phyloP scores from a whole-genome alignment of 1,284 basidiomycete species.

The Thelephora terrestris region DNA sequence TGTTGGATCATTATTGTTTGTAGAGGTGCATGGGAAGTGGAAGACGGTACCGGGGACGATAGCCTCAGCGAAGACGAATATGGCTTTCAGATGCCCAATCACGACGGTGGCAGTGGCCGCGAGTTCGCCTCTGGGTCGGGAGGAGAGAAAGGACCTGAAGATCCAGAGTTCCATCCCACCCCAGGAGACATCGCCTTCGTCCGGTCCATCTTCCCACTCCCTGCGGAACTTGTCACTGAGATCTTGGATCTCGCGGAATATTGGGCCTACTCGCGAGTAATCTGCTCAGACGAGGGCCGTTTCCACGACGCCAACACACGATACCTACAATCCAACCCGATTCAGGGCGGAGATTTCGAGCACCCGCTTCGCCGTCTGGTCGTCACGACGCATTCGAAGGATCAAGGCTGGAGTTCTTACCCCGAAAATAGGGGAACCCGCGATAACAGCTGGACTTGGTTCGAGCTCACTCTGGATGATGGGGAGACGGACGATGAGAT shows the following conservation, averaged over 20 bases:
- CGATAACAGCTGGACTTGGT: background rate
- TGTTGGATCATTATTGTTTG: no score
- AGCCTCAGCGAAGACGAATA: no score
- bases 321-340: background rate
- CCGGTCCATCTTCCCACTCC: background rate
- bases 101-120: no score
- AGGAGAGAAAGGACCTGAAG: no score
- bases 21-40: no score
- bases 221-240: background rate
- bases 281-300: background rate
- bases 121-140: no score
- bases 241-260: background rate
- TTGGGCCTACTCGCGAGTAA: background rate
- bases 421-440: background rate
- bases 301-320: background rate
- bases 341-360: background rate
- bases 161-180: background rate
- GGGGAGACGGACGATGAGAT: background rate
- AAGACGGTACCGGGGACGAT: no score
- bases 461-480: background rate
- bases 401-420: background rate
- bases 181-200: background rate
- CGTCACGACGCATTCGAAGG: background rate
- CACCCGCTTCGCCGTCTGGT: background rate
- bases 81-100: no score